phyloP scores from a whole-genome alignment of 176 grass and related monocot genomes.

The Oryza punctata region DNA sequence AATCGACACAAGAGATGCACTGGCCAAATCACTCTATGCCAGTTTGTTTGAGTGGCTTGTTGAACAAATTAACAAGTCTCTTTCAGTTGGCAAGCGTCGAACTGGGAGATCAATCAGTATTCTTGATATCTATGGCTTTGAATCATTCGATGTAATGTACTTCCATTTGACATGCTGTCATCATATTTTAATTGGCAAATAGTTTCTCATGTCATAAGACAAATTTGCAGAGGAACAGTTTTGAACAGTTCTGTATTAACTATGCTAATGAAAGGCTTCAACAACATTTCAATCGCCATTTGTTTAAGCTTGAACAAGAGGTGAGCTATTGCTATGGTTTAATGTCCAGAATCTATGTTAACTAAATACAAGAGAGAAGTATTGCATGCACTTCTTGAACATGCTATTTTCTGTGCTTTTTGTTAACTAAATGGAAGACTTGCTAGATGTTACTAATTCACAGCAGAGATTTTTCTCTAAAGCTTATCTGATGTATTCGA shows the following conservation, averaged over 20 bases:
- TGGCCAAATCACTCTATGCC: slow-evolving; percentile 94
- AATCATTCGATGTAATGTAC: slow-evolving; percentile 88
- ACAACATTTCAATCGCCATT: slow-evolving; percentile 97
- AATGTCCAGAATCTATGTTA: slow-evolving; percentile 5
- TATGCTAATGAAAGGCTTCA: slow-evolving; percentile 98
- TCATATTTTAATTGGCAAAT: slow-evolving; percentile 34
- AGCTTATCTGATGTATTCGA: slow-evolving; percentile 1
- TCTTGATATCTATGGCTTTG: slow-evolving; percentile 98
- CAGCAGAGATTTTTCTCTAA: neutral
- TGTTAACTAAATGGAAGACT: slow-evolving; percentile 22
- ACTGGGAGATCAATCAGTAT: slow-evolving; percentile 97
- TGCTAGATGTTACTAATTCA: slow-evolving; percentile 6
- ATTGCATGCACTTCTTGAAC: slow-evolving; percentile 24
- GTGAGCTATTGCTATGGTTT: slow-evolving; percentile 41
- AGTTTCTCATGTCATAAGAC: slow-evolving; percentile 33
- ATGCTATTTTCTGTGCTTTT: slow-evolving; percentile 6
- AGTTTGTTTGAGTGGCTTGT: slow-evolving; percentile 96
- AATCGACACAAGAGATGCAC: slow-evolving; percentile 87
- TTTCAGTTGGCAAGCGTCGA: slow-evolving; percentile 79
- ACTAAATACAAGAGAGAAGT: too few species aligned
- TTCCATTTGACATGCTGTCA: slow-evolving; percentile 21
- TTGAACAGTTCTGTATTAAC: slow-evolving; percentile 99
- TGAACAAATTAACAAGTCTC: slow-evolving; percentile 97
- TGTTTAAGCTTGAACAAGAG: slow-evolving; percentile 99
- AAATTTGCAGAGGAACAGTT: slow-evolving; percentile 80